Base-by-base conservation (phyloP, 306 rosid species). In the Dryas alaskensis region DNA sequence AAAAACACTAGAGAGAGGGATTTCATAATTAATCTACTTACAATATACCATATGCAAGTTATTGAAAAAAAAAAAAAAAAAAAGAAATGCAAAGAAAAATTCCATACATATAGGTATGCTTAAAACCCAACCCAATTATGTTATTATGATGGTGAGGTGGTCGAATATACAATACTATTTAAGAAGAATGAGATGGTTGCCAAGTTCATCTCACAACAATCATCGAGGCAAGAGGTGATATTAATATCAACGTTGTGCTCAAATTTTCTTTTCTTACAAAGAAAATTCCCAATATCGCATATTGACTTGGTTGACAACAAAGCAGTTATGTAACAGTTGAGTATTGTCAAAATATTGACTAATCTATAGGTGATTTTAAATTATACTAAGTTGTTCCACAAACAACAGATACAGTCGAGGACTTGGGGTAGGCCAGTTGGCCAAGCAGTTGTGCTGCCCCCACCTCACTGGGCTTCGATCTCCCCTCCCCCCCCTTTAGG, bases 181-280 rank as follows among this genome's bases (percentile, higher is more conserved):
- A 12, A 42, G 17, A 46, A 55, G 58, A 57, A 19, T 6, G 42
- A 69, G 61, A 52, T n/a, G 50, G 25, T 42, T 12, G 19, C 44
- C 75, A 71, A 44, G 65, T 55, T 44, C 75, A 57, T 71, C 60
- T 71, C 6, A 55, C 19, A 40, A 62, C 67, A 4, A 14, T 39
- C 8, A 45, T 27, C 2, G 48, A 6, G 42, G 22, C 13, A 62
- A 62, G 10, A 40, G 22, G 42, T 39, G 49, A 62, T 39, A 62
- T 16, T 4, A 10, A 62, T 17, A 62, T 40, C 25, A 40, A 62
- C 25, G 10, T 62, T 16, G 27, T 62, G 12, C 44, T 37, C 9
- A 37, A 60, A 60, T 31, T 60, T 45, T 5, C 13, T 31, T 27
- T 27, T n/a, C 44, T 60, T 60, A 37, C 42, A 6, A 8, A 31